Base-by-base conservation (phyloP, 169 alveolate species). In the Haemoproteus tartakovskyi region DNA sequence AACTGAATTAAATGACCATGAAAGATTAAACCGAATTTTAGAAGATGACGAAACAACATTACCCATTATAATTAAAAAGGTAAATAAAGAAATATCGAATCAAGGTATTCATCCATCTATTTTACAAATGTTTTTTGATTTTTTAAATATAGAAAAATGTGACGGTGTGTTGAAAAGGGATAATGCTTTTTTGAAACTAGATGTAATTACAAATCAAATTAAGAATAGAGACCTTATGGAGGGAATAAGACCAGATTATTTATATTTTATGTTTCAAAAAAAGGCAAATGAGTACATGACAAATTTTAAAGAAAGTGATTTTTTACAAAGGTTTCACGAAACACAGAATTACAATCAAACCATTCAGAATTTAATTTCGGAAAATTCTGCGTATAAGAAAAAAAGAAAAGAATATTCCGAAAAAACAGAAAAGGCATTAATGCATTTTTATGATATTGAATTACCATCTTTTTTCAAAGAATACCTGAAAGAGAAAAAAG, bases 31-130 rank as follows among this genome's bases (percentile, higher is more conserved):
- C 0, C 30, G 78, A 79, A 59, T 83, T 41, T 57, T 63, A 51
- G 79, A 86, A n/a, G 59, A 78, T n/a, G 81, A 83, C 50, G 91
- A 86, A 56, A 46, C 79, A 0, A 86, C 90, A 0, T 50, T 89
- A 22, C 87, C 88, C n/a, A 78, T 54, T 12, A 87, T 64, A 12
- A 89, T 89, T 50, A 9, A 21, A 2, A 41, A 41, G 21, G 90
- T 86, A n/a, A 89, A 89, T 60, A 50, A 60, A 45, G 93, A 89
- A 43, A 74, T 89, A 38, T 62, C 70, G 24, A 78, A 86, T 56
- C 93, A 89, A 45, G 93, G 93, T 3, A 64, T 89, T n/a, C 93
- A 89, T 43, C 93, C 93, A 22, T 74, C 93, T 19, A 54, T 89
- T n/a, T 47, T 89, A 60, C 87, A 78, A 62, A 89, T 89, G 93